Conservation (phyloP, 73 alveolate species). For the Paramecium tetraurelia region DNA sequence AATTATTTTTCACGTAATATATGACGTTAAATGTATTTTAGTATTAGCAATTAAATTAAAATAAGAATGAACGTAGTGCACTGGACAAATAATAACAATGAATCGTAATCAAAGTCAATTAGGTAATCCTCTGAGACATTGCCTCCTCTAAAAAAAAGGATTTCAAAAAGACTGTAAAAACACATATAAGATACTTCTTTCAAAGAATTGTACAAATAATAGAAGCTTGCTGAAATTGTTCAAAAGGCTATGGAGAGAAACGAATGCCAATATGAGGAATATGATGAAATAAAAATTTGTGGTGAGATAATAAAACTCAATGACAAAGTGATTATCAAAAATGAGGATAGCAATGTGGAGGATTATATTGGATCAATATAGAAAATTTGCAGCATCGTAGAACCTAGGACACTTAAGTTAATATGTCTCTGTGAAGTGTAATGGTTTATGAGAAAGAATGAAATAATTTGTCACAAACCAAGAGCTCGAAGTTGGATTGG, state of each 20-base stretch:
- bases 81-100: slow-evolving; percentile 16
- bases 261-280: not conserved
- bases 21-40: not conserved
- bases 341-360: not conserved
- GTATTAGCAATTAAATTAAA: not conserved
- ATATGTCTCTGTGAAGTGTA: not conserved
- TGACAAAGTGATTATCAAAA: not conserved
- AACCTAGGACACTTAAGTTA: not conserved
- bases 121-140: not conserved
- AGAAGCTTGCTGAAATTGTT: not conserved
- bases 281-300: not conserved
- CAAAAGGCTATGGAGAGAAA: not conserved
- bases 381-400: not conserved
- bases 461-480: not conserved
- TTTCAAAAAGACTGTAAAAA: not conserved
- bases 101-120: not conserved
- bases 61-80: not conserved
- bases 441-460: slow-evolving; percentile 21
- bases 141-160: not conserved
- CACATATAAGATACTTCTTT: slow-evolving; percentile 2
- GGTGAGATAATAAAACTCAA: not conserved
- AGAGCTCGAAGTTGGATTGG: not conserved
- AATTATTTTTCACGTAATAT: not conserved
- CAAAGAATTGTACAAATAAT: not conserved
- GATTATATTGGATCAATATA: not conserved